Conservation (phyloP, 2,329 filamentous ascomycete genomes). For the Phyllosticta capitalensis region DNA sequence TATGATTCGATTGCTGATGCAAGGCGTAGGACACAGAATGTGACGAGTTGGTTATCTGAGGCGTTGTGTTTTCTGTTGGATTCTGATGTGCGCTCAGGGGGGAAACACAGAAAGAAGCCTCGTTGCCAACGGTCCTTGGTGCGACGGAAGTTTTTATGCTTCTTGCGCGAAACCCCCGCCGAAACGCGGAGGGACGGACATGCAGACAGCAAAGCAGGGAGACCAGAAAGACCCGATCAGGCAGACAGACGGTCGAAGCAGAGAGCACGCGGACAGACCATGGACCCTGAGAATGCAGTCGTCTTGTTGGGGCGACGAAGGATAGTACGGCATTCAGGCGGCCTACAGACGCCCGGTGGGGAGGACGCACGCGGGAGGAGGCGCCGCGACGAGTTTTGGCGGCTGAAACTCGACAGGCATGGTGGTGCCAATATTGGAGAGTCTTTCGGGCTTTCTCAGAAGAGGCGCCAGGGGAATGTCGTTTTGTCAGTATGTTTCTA, state of each 20-base stretch:
- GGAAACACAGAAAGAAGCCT: not conserved
- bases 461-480: not conserved
- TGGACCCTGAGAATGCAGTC: not conserved
- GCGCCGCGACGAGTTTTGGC: too few species aligned
- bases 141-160: not conserved
- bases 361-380: not conserved
- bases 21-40: too few species aligned
- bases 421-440: not conserved
- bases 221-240: not conserved
- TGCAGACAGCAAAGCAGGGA: not conserved
- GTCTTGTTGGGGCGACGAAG: not conserved
- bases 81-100: not conserved
- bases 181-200: not conserved
- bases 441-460: not conserved
- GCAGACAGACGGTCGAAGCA: not conserved
- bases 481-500: not conserved
- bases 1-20: not conserved
- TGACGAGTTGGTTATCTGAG: too few species aligned
- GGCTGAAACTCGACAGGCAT: not conserved
- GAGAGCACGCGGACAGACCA: not conserved
- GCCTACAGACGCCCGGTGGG: not conserved
- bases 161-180: not conserved
- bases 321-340: not conserved
- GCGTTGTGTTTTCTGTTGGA: too few species aligned
- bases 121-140: not conserved